These are phyloP conservation scores for Globisporangium barbulae DNA, from an alignment of 352 stramenopile genomes.

Conservation along the genomic window DNA sequence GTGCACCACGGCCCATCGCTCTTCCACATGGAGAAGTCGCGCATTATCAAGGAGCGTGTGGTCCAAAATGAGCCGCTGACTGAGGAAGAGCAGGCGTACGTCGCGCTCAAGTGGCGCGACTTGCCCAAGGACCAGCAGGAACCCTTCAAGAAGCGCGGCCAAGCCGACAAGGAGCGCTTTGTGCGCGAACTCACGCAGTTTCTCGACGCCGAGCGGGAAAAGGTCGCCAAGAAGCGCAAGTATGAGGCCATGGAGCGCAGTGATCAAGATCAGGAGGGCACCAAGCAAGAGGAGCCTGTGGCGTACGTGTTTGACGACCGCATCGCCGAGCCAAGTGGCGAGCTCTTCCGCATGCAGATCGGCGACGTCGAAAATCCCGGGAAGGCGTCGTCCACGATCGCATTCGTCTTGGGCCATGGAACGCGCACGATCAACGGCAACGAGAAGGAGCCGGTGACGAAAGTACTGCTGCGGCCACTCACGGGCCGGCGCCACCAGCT, in stretches of 20 bases:
- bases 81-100: conserved; percentile 17
- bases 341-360: conserved; percentile 72
- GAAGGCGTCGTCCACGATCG: conserved; percentile 67
- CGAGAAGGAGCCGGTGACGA: conserved; percentile 64
- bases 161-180: conserved; percentile 52
- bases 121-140: conserved; percentile 44
- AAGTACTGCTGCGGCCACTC: conserved; percentile 75
- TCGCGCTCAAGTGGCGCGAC: conserved; percentile 38
- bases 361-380: conserved; percentile 29
- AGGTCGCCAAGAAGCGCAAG: conserved; percentile 42
- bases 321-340: conserved; percentile 59
- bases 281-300: conserved; percentile 26
- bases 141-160: conserved; percentile 37
- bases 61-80: conserved; percentile 13
- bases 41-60: conserved; percentile 23
- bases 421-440: conserved; percentile 20
- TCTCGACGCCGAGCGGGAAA: conserved; percentile 42
- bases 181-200: conserved; percentile 49
- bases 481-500: conserved; percentile 84
- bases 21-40: conserved; percentile 66
- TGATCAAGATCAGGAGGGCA: not conserved
- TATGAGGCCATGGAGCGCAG: conserved; percentile 39
- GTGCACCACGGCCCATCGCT: conserved; percentile 56
- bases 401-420: conserved; percentile 72
- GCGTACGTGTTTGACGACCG: conserved; percentile 78